Conservation (phyloP, 1,284 basidiomycete genomes). For the Fistulinella cinereoalba region DNA sequence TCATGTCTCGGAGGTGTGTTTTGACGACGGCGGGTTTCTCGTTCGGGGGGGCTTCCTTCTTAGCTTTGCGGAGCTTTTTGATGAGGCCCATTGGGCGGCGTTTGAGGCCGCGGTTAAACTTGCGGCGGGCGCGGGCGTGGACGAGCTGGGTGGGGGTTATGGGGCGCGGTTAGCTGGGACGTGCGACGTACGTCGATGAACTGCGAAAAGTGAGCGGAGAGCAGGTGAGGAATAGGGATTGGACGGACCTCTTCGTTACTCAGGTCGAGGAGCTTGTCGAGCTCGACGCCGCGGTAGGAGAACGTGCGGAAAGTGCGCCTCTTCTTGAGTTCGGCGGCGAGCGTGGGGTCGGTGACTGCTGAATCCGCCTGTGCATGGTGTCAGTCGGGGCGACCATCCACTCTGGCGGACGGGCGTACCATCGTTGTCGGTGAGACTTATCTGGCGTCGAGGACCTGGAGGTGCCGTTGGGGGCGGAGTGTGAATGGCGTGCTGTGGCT, state of each 20-base stretch:
- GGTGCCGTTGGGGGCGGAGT: slow-evolving; percentile 39
- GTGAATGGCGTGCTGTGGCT: slow-evolving; percentile 44
- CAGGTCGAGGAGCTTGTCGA: slow-evolving; percentile 96
- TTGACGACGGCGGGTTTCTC: slow-evolving; percentile 99
- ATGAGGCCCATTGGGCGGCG: slow-evolving; percentile 98
- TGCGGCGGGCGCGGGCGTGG: slow-evolving; percentile 96
- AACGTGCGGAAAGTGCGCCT: slow-evolving; percentile 98
- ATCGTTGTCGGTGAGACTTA: too few species aligned
- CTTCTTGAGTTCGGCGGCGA: slow-evolving; percentile 95
- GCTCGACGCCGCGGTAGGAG: slow-evolving; percentile 96
- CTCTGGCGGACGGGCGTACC: too few species aligned
- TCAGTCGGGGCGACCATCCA: too few species aligned
- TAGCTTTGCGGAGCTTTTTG: slow-evolving; percentile 99
- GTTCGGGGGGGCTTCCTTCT: slow-evolving; percentile 97
- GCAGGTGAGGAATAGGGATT: background rate
- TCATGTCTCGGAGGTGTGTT: slow-evolving; percentile 99
- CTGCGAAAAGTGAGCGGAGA: slow-evolving; percentile 35
- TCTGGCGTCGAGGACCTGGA: slow-evolving; percentile 38
- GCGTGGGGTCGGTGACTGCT: slow-evolving; percentile 78
- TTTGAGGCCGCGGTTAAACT: slow-evolving; percentile 99
- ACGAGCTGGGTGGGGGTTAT: slow-evolving; percentile 66
- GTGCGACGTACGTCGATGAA: slow-evolving; percentile 66
- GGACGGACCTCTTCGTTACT: slow-evolving; percentile 84
- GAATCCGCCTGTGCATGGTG: slow-evolving; percentile 61
- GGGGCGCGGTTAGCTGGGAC: slow-evolving; percentile 5